Evolutionary conservation across 495 filamentous ascomycete genomes (phyloP).

Genomic region (Massariosphaeria phaeospora): DNA sequence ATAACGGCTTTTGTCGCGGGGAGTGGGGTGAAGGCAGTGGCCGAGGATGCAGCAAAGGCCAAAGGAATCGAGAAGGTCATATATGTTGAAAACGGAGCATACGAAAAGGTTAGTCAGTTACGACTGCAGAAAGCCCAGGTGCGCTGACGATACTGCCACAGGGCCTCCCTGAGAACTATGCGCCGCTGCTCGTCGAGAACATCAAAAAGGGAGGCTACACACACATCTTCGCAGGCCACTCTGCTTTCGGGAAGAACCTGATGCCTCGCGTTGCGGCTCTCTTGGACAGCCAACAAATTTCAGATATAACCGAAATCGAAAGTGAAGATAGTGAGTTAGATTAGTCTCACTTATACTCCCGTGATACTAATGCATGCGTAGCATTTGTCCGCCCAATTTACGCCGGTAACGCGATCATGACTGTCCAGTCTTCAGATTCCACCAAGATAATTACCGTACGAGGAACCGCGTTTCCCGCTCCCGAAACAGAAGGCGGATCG

Average conservation of each 20-base stretch:
- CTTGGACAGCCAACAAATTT: conserved; percentile 86
- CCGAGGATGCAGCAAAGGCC: conserved; percentile 82
- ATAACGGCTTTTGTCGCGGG: conserved; percentile 87
- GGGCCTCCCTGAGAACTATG: conserved; percentile 91
- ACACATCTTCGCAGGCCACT: conserved; percentile 84
- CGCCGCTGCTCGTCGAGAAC: conserved; percentile 89
- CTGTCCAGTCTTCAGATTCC: conserved; percentile 82
- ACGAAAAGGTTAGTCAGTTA: conserved; percentile 69
- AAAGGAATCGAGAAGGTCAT: conserved; percentile 87
- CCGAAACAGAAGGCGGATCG: conserved; percentile 50
- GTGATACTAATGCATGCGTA: conserved; percentile 29
- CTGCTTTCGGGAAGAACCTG: conserved; percentile 93
- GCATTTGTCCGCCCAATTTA: conserved; percentile 96
- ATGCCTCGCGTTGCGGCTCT: conserved; percentile 94
- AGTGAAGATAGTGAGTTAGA: conserved; percentile 69
- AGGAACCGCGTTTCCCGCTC: conserved; percentile 77
- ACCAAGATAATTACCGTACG: conserved; percentile 90
- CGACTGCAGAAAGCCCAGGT: not conserved
- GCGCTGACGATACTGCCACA: conserved; percentile 36
- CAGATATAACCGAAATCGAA: conserved; percentile 81
- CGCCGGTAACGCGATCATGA: conserved; percentile 93
- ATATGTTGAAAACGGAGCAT: conserved; percentile 78
- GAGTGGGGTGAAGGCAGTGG: conserved; percentile 70
- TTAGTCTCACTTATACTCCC: not conserved
- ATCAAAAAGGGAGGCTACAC: conserved; percentile 90